Base-by-base conservation (phyloP, 148 eudicot genomes). In the Gaultheria prostrata region DNA sequence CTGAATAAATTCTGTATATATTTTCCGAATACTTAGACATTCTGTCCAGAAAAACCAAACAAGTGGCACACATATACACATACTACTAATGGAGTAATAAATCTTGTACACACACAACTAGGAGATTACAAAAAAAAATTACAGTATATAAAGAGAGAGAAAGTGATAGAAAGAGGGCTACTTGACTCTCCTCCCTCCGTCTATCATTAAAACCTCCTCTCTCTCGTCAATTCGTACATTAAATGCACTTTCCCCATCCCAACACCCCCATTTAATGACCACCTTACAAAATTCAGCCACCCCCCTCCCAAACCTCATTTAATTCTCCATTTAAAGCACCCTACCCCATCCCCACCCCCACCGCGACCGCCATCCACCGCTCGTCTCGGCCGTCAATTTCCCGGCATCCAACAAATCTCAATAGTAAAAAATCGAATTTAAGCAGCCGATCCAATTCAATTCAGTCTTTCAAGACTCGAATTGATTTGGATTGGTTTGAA, bases 241-340 rank as follows among this genome's bases (percentile, higher is more conserved):
- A 8, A 83, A 77, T 85, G 87, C 71, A 12, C 54, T 6, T 20
- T 39, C 77, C 69, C 75, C 77, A 33, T 5, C 26, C 80, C 79
- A 76, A 76, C 63, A 21, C 20, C 45, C 8, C 59, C 87, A 90
- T 88, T 89, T 76, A 89, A 80, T 88, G 85, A 85, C 74, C 48
- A 39, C 86, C 86, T 75, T 49, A 80, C 61, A 74, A 39, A 74
- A 65, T 63, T 80, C 75, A 80, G 73, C 75, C 33, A 6, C n/a
- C 70, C 20, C n/a, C 6, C 67, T 45, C 71, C 67, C 30, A 7
- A 32, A 26, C 10, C 70, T 45, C 87, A 81, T 86, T 88, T 80
- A 88, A 79, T 86, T 78, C 84, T 11, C 85, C 89, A 87, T 87
- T 87, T 87, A 79, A 89, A 79, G 77, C 67, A 50, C 12, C 77